Evolutionary conservation across 768 basidiomycete genomes (phyloP).

Genomic region (Suillus decipiens): DNA sequence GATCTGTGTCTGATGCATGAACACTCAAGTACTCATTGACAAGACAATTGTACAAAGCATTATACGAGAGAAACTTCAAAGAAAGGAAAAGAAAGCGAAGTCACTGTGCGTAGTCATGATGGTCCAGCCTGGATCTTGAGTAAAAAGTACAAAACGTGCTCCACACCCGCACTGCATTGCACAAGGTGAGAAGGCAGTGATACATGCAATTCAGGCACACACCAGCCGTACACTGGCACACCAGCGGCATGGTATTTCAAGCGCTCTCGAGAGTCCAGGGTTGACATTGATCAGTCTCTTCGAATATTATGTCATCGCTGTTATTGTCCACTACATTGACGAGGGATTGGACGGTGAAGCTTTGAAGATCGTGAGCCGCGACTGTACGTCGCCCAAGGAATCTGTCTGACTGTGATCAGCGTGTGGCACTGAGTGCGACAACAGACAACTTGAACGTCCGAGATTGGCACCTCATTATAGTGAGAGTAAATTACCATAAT

Average conservation of each 20-base stretch:
- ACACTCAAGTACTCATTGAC: too few species aligned
- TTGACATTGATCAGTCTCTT: not conserved
- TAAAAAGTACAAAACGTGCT: not conserved
- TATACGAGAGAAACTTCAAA: too few species aligned
- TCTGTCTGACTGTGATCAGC: not conserved
- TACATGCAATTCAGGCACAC: not conserved
- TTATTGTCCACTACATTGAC: not conserved
- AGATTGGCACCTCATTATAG: not conserved
- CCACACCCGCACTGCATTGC: not conserved
- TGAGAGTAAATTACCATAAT: constrained; percentile 2
- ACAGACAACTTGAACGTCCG: too few species aligned
- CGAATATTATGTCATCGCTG: not conserved
- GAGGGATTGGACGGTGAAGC: not conserved
- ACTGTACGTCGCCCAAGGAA: not conserved
- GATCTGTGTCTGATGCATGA: not conserved
- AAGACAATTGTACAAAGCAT: too few species aligned
- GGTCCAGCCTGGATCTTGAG: not conserved
- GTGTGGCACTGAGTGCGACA: too few species aligned
- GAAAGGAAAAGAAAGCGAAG: too few species aligned
- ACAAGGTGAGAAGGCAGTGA: not conserved
- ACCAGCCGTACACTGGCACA: not conserved
- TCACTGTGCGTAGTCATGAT: not conserved
- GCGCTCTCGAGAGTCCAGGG: not conserved
- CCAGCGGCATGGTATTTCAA: not conserved
- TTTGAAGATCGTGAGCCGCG: not conserved